These are phyloP conservation scores for Leccinum subfulvum DNA, from an alignment of 1,284 basidiomycete species.

Conservation along the genomic window DNA sequence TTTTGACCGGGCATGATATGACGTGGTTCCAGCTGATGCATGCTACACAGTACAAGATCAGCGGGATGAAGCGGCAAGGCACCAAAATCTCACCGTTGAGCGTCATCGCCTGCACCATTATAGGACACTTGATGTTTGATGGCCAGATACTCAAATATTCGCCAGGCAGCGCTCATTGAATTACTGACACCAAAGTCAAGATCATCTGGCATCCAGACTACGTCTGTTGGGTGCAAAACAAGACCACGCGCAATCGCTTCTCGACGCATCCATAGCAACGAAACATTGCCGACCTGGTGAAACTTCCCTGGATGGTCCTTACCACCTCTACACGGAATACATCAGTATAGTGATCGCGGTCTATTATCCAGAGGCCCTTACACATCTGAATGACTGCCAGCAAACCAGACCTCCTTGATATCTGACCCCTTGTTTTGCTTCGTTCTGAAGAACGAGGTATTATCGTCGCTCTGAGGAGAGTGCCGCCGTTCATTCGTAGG, in stretches of 20 bases:
- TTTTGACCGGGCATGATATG: constrained; percentile 34
- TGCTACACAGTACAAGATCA: constrained; percentile 14
- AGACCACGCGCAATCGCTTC: too few relatives aligned
- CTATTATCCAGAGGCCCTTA: background rate
- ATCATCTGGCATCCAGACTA: too few relatives aligned
- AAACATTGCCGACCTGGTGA: constrained; percentile 15
- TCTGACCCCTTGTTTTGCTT: constrained; percentile 7
- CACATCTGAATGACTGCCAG: constrained; percentile 26
- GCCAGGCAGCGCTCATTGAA: too few relatives aligned
- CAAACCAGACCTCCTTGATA: constrained; percentile 25
- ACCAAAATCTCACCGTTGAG: constrained; percentile 10
- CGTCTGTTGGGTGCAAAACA: too few relatives aligned
- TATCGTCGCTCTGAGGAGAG: background rate
- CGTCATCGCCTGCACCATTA: too few relatives aligned
- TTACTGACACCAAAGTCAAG: too few relatives aligned
- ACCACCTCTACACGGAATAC: constrained; percentile 20
- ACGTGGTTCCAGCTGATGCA: constrained; percentile 22
- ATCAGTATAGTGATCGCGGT: background rate
- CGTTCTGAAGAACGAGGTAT: background rate
- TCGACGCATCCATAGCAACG: constrained; percentile 24
- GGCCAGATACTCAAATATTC: too few relatives aligned
- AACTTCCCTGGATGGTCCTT: constrained; percentile 15
- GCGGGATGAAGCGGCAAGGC: background rate
- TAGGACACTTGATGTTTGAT: too few relatives aligned
- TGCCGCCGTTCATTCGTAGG: background rate